phyloP scores from a whole-genome alignment of 768 basidiomycete species.

The Boletus bicolor region DNA sequence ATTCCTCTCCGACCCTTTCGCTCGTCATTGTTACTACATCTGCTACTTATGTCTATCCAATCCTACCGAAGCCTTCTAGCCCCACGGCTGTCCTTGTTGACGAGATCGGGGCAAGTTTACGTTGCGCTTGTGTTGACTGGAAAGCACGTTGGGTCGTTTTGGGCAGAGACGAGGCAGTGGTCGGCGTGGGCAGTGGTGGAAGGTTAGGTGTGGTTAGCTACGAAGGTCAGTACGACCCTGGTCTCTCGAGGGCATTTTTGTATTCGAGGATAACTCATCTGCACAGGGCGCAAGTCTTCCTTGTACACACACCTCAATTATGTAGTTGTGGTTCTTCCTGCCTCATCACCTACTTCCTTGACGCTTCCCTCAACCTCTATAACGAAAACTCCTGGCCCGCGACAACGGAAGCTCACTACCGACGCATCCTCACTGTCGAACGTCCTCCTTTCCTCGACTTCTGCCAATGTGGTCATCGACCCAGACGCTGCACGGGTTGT shows the following conservation, averaged over 20 bases:
- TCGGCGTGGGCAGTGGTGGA: conserved; percentile 78
- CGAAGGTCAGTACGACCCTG: conserved; percentile 59
- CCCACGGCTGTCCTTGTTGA: conserved; percentile 70
- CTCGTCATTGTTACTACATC: conserved; percentile 90
- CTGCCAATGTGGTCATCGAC: conserved; percentile 40
- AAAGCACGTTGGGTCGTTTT: conserved; percentile 72
- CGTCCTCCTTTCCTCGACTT: conserved; percentile 14
- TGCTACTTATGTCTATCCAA: conserved; percentile 72
- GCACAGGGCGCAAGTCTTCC: conserved; percentile 53
- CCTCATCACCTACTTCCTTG: conserved; percentile 59
- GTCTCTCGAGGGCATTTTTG: background rate
- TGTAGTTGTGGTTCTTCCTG: conserved; percentile 86
- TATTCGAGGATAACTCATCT: background rate
- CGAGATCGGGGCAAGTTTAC: conserved; percentile 80
- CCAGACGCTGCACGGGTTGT: conserved; percentile 75
- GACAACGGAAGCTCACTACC: conserved; percentile 24
- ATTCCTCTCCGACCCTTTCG: conserved; percentile 43
- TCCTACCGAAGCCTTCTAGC: conserved; percentile 67
- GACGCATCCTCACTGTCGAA: conserved; percentile 13
- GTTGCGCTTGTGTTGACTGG: conserved; percentile 83
- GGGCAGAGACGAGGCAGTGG: conserved; percentile 89
- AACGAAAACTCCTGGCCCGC: conserved; percentile 43
- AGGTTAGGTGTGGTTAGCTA: conserved; percentile 85
- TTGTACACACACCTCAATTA: conserved; percentile 78
- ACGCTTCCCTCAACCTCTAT: conserved; percentile 50